Evolutionary conservation across 768 basidiomycete genomes (phyloP).

Genomic region (Leccinum arenicola): DNA sequence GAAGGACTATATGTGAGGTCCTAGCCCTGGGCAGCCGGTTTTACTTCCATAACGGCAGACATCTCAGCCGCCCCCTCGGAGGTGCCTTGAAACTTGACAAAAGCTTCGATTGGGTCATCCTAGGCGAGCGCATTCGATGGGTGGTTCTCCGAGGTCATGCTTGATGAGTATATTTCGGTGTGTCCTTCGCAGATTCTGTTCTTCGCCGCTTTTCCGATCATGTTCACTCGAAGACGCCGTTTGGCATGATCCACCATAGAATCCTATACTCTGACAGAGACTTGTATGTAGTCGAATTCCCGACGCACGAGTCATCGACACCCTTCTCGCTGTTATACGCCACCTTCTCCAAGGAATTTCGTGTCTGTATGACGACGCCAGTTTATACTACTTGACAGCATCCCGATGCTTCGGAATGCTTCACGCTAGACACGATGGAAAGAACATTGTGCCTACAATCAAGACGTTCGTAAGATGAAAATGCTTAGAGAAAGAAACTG

Average conservation of each 20-base stretch:
- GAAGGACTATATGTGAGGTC: neutral
- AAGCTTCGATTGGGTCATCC: neutral
- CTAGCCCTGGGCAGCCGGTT: neutral
- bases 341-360: no score
- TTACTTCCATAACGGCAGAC: neutral
- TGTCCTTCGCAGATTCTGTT: constrained; percentile 4
- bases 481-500: neutral
- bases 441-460: neutral
- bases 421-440: neutral
- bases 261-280: neutral
- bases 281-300: neutral
- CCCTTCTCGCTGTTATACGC: no score
- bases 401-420: neutral
- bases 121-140: neutral
- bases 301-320: neutral
- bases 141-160: constrained; percentile 11
- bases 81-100: neutral
- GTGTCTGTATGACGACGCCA: neutral
- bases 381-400: neutral
- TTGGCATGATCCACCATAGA: neutral
- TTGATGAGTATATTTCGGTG: neutral
- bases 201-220: constrained; percentile 14
- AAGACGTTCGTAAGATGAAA: neutral
- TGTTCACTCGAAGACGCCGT: constrained; percentile 8
- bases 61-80: neutral